A percentile compares a stretch with the other conserved stretches of the same genome.
These are phyloP conservation scores for Edaphochlamys debaryana DNA, from an alignment of 139 green algal genomes.

Conservation along the genomic window DNA sequence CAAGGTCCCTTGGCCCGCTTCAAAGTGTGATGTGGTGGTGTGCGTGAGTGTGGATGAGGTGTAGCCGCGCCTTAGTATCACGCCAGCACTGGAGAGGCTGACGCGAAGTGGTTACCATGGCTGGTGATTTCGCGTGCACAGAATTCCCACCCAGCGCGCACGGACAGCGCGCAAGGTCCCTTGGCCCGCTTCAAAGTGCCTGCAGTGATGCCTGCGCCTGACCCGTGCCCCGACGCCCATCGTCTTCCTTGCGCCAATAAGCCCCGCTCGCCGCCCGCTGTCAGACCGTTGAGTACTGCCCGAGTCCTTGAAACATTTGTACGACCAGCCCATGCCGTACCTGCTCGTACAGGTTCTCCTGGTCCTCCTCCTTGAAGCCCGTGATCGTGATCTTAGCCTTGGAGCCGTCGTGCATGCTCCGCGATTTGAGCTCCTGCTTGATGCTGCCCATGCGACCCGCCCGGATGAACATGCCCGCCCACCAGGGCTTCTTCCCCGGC, in stretches of 20 bases:
- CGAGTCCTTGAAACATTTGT: no score
- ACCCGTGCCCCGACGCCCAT: background rate
- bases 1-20: conserved; percentile 41
- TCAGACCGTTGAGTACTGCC: no score
- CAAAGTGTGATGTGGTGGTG: background rate
- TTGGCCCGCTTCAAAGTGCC: background rate
- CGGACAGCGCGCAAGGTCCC: conserved; percentile 23
- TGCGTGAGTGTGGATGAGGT: background rate
- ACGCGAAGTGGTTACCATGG: conserved; percentile 12
- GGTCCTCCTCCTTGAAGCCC: conserved; percentile 88
- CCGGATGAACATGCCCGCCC: conserved; percentile 59
- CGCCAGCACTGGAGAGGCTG: background rate
- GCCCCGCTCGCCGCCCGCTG: no score
- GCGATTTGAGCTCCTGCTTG: conserved; percentile 27
- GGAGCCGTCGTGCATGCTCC: background rate
- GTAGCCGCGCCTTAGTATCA: conserved; percentile 11
- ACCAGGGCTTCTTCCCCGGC: conserved; percentile 55
- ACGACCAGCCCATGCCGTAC: conserved; percentile 50
- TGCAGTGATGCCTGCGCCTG: background rate
- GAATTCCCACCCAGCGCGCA: conserved; percentile 35
- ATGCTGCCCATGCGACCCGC: conserved; percentile 53
- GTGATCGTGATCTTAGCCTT: conserved; percentile 56
- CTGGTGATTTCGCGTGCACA: conserved; percentile 28
- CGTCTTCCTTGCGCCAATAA: background rate
- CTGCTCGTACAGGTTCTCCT: conserved; percentile 88